Evolutionary conservation across 441 rosid genomes (phyloP).

Genomic region (Theobroma grandiflorum): DNA sequence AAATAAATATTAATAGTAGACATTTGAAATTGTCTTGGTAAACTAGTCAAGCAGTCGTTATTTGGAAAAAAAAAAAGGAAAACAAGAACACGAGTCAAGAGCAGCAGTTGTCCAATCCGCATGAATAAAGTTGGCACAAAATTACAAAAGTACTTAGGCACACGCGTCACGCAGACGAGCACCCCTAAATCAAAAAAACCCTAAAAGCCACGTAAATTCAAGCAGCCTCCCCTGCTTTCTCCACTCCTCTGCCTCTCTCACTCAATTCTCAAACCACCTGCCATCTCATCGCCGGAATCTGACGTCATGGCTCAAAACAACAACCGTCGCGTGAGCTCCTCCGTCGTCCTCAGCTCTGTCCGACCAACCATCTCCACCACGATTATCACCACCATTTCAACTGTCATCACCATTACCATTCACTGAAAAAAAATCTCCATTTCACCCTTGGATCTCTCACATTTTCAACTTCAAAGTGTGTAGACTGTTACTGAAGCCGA

Average conservation of each 20-base stretch:
- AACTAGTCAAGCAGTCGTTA: too few relatives aligned
- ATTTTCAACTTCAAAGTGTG: slow-evolving; percentile 1
- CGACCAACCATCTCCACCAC: slow-evolving; percentile 17
- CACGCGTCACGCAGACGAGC: slow-evolving; percentile 2
- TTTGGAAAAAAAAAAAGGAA: too few relatives aligned
- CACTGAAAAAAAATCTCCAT: slow-evolving; percentile 25
- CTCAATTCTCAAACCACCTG: not conserved
- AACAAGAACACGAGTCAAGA: too few relatives aligned
- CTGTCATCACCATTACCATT: slow-evolving; percentile 32
- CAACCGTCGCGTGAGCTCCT: slow-evolving; percentile 11
- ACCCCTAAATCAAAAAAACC: not conserved
- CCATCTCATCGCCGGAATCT: not conserved
- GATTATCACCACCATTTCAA: slow-evolving; percentile 32
- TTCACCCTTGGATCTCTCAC: not conserved
- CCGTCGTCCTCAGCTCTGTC: not conserved
- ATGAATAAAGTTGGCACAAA: not conserved
- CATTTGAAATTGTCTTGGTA: too few relatives aligned
- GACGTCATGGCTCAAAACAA: slow-evolving; percentile 11
- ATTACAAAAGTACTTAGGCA: not conserved
- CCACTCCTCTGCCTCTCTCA: not conserved
- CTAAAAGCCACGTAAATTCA: not conserved
- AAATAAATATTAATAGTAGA: too few relatives aligned
- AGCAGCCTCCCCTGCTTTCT: not conserved
- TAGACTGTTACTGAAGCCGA: slow-evolving; percentile 13
- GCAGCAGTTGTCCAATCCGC: not conserved